Evolutionary conservation across 2,329 filamentous ascomycete species (phyloP).

Genomic region (Colletotrichum cordylinicola): DNA sequence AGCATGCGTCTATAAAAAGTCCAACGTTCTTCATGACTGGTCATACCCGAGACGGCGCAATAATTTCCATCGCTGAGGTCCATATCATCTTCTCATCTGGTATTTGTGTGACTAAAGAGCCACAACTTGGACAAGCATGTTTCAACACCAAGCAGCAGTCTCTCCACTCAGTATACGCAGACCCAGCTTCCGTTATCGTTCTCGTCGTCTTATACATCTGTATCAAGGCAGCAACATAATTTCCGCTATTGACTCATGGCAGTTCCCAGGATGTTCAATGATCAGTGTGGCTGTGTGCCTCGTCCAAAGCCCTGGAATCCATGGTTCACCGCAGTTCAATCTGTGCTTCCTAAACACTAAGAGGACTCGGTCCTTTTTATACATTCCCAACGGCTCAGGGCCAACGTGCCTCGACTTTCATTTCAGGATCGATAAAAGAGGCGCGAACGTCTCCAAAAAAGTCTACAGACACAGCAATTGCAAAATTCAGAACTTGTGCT

Average conservation of each 20-base stretch:
- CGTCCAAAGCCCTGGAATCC: background rate
- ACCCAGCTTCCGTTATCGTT: background rate
- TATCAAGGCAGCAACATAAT: background rate
- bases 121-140: background rate
- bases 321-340: background rate
- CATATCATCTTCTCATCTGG: background rate
- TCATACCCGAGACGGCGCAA: background rate
- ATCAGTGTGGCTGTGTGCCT: background rate
- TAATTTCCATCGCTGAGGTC: background rate
- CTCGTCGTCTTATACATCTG: background rate
- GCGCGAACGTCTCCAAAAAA: background rate
- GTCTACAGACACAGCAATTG: background rate
- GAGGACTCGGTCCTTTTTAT: fast-evolving
- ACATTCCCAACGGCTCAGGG: background rate
- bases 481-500: no score
- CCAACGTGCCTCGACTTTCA: background rate
- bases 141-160: background rate
- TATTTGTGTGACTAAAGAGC: background rate
- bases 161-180: background rate
- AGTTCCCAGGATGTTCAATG: background rate
- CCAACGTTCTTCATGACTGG: background rate
- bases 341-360: background rate
- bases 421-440: background rate
- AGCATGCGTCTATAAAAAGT: background rate
- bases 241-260: background rate